phyloP scores from a whole-genome alignment of 306 rosid genomes.

The Medicago arabica region DNA sequence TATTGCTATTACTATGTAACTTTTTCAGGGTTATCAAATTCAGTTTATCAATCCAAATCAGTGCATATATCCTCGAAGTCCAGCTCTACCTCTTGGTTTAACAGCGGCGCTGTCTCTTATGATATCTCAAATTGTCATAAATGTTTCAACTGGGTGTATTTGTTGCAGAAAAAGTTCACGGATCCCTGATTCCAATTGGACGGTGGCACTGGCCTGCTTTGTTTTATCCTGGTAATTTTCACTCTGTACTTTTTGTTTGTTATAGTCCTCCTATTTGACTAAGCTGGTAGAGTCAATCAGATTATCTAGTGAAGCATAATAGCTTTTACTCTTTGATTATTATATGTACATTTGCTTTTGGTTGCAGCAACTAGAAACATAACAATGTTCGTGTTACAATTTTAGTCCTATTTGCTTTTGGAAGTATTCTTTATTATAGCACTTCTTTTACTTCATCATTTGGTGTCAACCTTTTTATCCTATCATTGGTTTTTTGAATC shows the following conservation, averaged over 20 bases:
- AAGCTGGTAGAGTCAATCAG: conserved; percentile 9
- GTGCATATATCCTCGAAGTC: conserved; percentile 79
- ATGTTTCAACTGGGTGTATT: conserved; percentile 75
- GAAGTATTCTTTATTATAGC: too few species aligned
- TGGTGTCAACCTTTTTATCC: too few species aligned
- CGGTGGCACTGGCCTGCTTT: conserved; percentile 68
- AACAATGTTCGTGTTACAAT: too few species aligned
- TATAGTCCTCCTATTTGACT: not conserved
- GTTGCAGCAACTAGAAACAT: too few species aligned
- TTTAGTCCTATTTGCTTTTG: too few species aligned
- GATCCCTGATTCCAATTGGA: conserved; percentile 66
- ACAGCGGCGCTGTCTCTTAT: conserved; percentile 76
- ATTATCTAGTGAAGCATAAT: not conserved
- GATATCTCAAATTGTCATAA: conserved; percentile 67
- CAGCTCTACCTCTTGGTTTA: conserved; percentile 87
- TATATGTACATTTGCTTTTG: not conserved
- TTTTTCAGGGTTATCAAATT: conserved; percentile 70
- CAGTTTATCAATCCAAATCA: conserved; percentile 30
- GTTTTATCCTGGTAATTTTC: conserved; percentile 77
- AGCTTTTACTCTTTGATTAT: not conserved
- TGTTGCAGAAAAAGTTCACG: conserved; percentile 69
- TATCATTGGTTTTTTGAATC: not conserved
- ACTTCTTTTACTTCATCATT: too few species aligned
- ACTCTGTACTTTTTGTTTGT: not conserved
- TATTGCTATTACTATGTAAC: conserved; percentile 15